Evolutionary conservation across 179 eudicot species (phyloP).

Genomic region (Gypsophila paniculata): DNA sequence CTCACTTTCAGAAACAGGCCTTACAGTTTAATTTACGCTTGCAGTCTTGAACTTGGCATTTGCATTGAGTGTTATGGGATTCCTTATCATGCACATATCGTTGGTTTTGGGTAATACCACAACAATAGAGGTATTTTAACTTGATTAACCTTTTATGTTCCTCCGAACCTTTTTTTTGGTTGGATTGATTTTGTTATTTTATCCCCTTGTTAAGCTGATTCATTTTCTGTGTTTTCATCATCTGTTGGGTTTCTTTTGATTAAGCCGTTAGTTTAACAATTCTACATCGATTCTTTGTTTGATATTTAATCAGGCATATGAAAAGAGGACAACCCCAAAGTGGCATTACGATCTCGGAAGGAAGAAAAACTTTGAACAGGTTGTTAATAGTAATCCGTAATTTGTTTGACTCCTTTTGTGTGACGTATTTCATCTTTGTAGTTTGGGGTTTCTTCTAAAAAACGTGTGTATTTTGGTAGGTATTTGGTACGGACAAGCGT

Average conservation of each 20-base stretch:
- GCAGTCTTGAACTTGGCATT: slow-evolving; percentile 79
- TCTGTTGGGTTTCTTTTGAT: too few species aligned
- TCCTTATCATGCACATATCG: slow-evolving; percentile 87
- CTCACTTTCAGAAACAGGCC: background rate
- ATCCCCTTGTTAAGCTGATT: too few species aligned
- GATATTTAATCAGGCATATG: slow-evolving; percentile 65
- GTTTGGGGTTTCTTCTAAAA: background rate
- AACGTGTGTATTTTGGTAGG: slow-evolving; percentile 33
- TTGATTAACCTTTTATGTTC: background rate
- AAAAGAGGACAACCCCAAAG: slow-evolving; percentile 79
- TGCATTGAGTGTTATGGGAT: slow-evolving; percentile 83
- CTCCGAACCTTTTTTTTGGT: too few species aligned
- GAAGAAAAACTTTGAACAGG: slow-evolving; percentile 96
- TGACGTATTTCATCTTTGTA: background rate
- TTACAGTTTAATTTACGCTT: slow-evolving; percentile 14
- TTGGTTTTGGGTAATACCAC: slow-evolving; percentile 78
- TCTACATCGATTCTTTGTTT: background rate
- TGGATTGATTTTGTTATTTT: too few species aligned
- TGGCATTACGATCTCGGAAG: slow-evolving; percentile 94
- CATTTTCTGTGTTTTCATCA: too few species aligned
- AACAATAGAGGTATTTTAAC: slow-evolving; percentile 68
- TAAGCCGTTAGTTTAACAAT: background rate
- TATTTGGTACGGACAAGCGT: slow-evolving; percentile 66
- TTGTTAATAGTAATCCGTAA: background rate
- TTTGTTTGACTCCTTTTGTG: background rate